Evolutionary conservation across 345 rosid species (phyloP), one percentile per base, ranked within the genome.

Genomic region (Eucalyptus sp.): DNA sequence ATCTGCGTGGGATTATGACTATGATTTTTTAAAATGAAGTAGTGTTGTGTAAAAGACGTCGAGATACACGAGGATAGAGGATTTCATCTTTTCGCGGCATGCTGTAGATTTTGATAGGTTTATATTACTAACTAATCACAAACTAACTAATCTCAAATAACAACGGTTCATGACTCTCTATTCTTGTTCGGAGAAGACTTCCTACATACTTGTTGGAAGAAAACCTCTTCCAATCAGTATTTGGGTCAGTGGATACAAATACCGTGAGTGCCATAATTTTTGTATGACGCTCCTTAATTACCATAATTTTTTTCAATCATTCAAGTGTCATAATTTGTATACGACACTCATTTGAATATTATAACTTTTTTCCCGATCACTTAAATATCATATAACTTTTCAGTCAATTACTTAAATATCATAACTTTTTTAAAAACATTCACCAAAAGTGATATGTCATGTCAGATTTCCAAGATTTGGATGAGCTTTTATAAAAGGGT

Each of bases 311-410:
- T 54, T 54, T 8, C 25, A 18, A 54, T 8, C 4, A 3, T 22
- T 3, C 8, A 20, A 60, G 4, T 60, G 66, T 29, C 4, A 27
- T 54, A 25, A 27, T 1, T 60, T 60, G 5, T 27, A 11, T 25
- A 27, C 4, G 7, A 12, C 14, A 29, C 4, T 60, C 4, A 20
- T 6, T 60, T 27, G 3, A 54, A 0, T 7, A 18, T 0, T 2
- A 52, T 20, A 7, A 54, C 25, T 54, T 54, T 54, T 54, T 54
- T 20, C 1, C 2, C 11, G 0, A 54, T 20, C 25, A 54, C 58
- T 54, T 54, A 4, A 20, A 54, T 20, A 54, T 4, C 25, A 54
- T 20, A 54, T 54, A 25, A 60, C 66, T 60, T 60, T 60, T 60
- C n/a, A 11, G 6, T 25, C 3, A 0, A 60, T 60, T 5, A 60